Evolutionary conservation across 805 yeast genomes (phyloP).

Genomic region (Wickerhamiella brachini): DNA sequence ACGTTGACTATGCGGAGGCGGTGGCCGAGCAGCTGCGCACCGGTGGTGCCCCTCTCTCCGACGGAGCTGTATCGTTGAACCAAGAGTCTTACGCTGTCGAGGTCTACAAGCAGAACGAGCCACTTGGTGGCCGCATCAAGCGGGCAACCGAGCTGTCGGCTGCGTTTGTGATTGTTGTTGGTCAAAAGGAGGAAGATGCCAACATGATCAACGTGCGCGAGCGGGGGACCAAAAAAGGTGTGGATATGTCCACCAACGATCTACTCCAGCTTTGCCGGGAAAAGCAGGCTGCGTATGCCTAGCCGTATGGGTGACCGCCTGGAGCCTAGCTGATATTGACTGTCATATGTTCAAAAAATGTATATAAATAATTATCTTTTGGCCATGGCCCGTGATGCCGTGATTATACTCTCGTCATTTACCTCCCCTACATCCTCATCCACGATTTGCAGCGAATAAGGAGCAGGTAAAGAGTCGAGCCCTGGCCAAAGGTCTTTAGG

Average conservation of each 20-base stretch:
- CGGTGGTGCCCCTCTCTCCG: constrained; percentile 11
- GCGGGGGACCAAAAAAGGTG: constrained; percentile 33
- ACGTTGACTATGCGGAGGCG: constrained; percentile 38
- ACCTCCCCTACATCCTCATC: constrained; percentile 2
- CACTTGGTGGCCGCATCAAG: constrained; percentile 68
- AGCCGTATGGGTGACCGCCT: no score
- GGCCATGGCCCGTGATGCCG: neutral
- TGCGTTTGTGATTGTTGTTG: constrained; percentile 69
- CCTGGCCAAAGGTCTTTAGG: constrained; percentile 44
- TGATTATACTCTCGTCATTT: neutral
- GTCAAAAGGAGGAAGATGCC: constrained; percentile 62
- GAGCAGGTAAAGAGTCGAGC: constrained; percentile 24
- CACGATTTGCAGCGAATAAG: constrained; percentile 15
- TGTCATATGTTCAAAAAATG: neutral
- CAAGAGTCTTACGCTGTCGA: constrained; percentile 59
- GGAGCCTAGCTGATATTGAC: neutral
- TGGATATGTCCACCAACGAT: constrained; percentile 20
- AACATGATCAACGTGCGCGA: constrained; percentile 52
- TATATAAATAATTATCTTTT: neutral
- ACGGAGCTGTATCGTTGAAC: constrained; percentile 39
- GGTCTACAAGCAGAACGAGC: constrained; percentile 57
- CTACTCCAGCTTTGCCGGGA: neutral
- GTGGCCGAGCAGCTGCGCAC: constrained; percentile 31
- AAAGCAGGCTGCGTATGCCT: neutral
- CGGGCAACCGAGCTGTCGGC: constrained; percentile 66